Base-by-base conservation (phyloP, 78 protist genomes). In the Monosiga brevicollis region DNA sequence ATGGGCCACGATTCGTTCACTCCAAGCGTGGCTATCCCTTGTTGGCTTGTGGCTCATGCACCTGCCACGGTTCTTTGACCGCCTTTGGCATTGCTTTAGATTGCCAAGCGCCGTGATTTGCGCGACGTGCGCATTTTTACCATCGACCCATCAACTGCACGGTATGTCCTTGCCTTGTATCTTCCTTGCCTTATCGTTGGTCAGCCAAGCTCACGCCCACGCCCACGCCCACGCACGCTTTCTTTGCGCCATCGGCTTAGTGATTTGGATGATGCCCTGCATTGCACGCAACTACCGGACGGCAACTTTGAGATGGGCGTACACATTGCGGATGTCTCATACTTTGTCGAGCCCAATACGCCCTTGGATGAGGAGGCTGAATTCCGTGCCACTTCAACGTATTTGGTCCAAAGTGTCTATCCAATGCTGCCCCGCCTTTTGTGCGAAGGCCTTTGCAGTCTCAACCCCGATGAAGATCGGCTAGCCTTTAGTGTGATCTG, bases 191-290 rank as follows among this genome's bases (percentile, higher is more conserved):
- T 20, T 49, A 49, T 20, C 62, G 9, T 9, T 20, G 15, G 15
- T 20, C 9, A 20, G 62, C 62, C 9, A 20, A 9, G 29, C 74
- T 71, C 77, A 6, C 40, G 23, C 35, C 40, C 39, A 26, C 77
- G 10, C 22, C 39, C 32, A 36, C 11, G 77, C 35, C 37, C 10
- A 26, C 40, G 11, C 11, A 1, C 22, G 32, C 11, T n/a, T 36
- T 73, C 2, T 1, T 2, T 73, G 77, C 75, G 9, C 75, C 34
- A 26, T 72, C 9, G 35, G 36, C 10, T 37, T 40, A 39, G 90
- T 6, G 98, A 96, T 82, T 81, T 96, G 15, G 98, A 96, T 55
- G 98, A 96, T 74, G 98, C 98, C 1, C 72, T 96, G 34, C 83
- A 82, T 49, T 73, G 87, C 77, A 81, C 42, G 1, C 42, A 3